These are phyloP conservation scores for Leucocoprinus birnbaumii DNA, from an alignment of 768 basidiomycete species.

Conservation along the genomic window DNA sequence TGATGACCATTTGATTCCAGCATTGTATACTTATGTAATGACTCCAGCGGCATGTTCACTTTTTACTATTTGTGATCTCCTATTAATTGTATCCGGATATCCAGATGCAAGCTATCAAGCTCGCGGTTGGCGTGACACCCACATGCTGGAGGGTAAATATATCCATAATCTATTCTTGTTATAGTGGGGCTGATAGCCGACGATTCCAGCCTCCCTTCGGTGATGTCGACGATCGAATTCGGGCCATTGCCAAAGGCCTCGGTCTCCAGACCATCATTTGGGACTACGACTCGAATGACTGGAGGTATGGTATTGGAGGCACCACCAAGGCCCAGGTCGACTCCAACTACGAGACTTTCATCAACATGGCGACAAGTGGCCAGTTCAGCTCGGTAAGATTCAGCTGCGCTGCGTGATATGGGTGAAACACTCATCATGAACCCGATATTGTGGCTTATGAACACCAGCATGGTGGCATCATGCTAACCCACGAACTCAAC, in stretches of 20 bases:
- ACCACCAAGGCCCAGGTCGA: conserved; percentile 44
- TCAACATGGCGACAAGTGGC: conserved; percentile 42
- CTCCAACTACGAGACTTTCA: conserved; percentile 51
- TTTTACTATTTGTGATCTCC: background rate
- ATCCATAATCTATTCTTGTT: background rate
- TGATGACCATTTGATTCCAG: background rate
- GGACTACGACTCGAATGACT: conserved; percentile 70
- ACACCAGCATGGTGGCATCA: conserved; percentile 33
- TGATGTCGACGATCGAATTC: conserved; percentile 74
- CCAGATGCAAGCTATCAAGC: conserved; percentile 52
- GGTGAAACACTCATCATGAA: background rate
- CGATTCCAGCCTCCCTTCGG: conserved; percentile 54
- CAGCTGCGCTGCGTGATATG: background rate
- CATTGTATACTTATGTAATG: background rate
- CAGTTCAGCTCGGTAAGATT: conserved; percentile 33
- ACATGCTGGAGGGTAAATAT: conserved; percentile 55
- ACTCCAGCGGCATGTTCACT: background rate
- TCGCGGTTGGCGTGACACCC: conserved; percentile 52
- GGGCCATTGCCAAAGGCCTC: conserved; percentile 64
- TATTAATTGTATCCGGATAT: background rate
- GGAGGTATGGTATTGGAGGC: conserved; percentile 54
- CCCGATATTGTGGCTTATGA: background rate
- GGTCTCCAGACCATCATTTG: conserved; percentile 73
- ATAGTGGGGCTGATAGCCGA: background rate
- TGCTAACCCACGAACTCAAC: conserved; percentile 48